Evolutionary conservation across 2,329 filamentous ascomycete genomes (phyloP), one percentile per base, ranked within the genome.

Genomic region (Apiospora aurea): DNA sequence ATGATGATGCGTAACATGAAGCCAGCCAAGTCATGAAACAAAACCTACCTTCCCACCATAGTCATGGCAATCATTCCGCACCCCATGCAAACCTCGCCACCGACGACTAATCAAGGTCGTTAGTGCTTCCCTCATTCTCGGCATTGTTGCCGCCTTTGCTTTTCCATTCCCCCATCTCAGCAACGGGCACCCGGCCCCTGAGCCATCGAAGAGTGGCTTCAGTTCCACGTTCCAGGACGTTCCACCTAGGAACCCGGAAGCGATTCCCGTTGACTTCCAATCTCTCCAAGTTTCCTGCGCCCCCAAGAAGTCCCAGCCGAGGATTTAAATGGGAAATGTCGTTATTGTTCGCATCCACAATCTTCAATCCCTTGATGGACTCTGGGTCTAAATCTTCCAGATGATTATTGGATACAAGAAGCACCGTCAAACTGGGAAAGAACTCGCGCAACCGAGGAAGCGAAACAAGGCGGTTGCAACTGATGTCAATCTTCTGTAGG

Each of bases 161-260:
- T 72, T 82, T 86, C 88, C 88, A 90, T n/a, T 84, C 83, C 0
- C 81, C 85, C 87, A 87, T 89, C 77, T 90, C 88, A 0, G 85
- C 87, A 1, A 87, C 85, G 0, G 93, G 91, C 47, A 97, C 92
- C 71, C 92, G 88, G 41, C 94, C 93, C 73, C 93, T 88, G 69
- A 98, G 82, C 93, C 94, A 97, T 69, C 91, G 87, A 75, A 98
- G 83, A 0, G 94, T 92, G 2, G 94, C 92, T 77, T 97, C 94
- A 0, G 95, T 98, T 0, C 96, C 96, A 74, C 94, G 93, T 73
- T 96, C 93, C 67, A 98, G 83, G 8, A 97, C 88, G 74, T 93
- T 93, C 84, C 93, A 95, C 71, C 93, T 90, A 0, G 96, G 96
- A 44, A 98, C 94, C 44, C 94, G 88, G 83, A 98, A 98, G 44